Base-by-base conservation (phyloP, 2,329 filamentous ascomycete species). In the Beauveria brongniartii region DNA sequence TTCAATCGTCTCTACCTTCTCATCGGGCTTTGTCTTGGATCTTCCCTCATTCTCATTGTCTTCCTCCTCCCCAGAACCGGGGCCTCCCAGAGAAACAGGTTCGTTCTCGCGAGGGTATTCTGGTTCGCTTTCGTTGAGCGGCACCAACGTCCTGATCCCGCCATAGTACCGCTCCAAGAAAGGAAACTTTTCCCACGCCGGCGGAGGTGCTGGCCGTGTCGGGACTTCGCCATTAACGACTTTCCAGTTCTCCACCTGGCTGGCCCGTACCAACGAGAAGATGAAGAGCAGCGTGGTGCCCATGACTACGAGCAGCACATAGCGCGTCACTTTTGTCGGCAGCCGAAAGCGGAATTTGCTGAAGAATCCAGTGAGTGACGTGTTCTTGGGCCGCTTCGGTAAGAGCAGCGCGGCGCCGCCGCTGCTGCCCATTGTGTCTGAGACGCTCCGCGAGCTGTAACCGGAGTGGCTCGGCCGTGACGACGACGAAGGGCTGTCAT, bases 91-190 rank as follows among this genome's bases (percentile, higher is more conserved):
- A 22, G 20, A 51, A 47, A 74, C 44, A 4, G 82, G 73, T 65
- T 87, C 86, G 55, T 87, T 85, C 54, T 81, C 74, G 8, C 81
- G 80, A 1, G 94, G 93, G 70, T 96, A 97, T 69, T 97, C 90
- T 0, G 92, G 88, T 10, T 81, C 77, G 65, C 92, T 93, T 53
- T 90, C 78, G 16, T 80, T 72, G 28, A 85, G 76, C 0, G 84
- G 74, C 0, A 90, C 83, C 63, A 99, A 70, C 0, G 83, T 88
- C 65, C 87, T 82, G 62, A 99, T 81, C 1, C 94, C 94, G 16
- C 92, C 93, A 71, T 97, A 94, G 71, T 97, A 99, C 64, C 92
- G 83, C 63, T 87, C 88, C 63, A 99, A 74, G 69, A 96, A 95
- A 0, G 86, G 85, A 70, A 96, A 97, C 10, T 82, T 83, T 71